Percentiles rank a stretch among this genome's conserved stretches.
phyloP scores from a whole-genome alignment of 2,329 filamentous ascomycete species.

The Fusarium oxysporum region DNA sequence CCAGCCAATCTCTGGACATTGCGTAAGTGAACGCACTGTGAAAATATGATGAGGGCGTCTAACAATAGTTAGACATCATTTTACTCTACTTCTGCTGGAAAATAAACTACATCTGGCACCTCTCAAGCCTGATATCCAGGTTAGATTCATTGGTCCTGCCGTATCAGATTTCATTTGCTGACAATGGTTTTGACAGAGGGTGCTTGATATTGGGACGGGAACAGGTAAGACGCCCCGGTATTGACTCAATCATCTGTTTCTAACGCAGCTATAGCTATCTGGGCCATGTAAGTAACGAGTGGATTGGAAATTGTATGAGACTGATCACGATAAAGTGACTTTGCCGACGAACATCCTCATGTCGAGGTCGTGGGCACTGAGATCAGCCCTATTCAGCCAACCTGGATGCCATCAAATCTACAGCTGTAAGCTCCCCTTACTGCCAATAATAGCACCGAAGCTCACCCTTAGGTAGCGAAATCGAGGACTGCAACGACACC shows the following conservation, averaged over 20 bases:
- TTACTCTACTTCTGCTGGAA: neutral
- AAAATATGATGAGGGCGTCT: neutral
- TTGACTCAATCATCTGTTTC: rapidly evolving
- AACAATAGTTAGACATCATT: constrained; percentile 1
- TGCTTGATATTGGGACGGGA: constrained; percentile 13
- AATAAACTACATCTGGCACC: constrained; percentile 11
- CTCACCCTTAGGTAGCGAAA: neutral
- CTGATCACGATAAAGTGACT: neutral
- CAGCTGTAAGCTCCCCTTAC: neutral
- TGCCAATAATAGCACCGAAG: rapidly evolving
- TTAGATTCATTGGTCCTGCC: neutral
- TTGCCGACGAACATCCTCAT: constrained; percentile 20
- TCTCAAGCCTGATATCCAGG: neutral
- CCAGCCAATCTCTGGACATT: constrained; percentile 10
- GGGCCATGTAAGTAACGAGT: constrained; percentile 9
- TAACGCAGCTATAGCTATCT: neutral
- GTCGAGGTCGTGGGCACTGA: constrained; percentile 24
- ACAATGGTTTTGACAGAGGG: neutral
- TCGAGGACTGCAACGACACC: constrained; percentile 8
- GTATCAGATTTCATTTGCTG: neutral
- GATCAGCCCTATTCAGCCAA: constrained; percentile 22
- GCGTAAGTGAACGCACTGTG: neutral
- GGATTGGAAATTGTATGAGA: rapidly evolving
- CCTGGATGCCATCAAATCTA: constrained; percentile 18
- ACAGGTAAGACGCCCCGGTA: neutral